A percentile compares a stretch with the other conserved stretches of the same genome.
phyloP scores from a whole-genome alignment of 495 filamentous ascomycete species.

The Penicillium canescens region DNA sequence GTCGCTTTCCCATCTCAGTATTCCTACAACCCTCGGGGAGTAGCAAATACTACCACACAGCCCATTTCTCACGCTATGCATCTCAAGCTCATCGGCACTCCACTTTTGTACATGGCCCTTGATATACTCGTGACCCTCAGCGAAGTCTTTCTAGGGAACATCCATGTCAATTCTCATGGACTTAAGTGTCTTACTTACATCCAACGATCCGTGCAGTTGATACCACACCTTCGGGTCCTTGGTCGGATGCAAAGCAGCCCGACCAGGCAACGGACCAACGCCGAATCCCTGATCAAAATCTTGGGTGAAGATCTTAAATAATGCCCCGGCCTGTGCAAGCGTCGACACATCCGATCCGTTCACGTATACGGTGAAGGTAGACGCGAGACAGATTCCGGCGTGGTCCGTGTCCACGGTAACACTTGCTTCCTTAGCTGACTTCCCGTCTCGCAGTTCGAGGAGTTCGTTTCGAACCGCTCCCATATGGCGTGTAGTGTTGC shows the following conservation, averaged over 20 bases:
- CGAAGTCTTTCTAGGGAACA: slow-evolving; percentile 7
- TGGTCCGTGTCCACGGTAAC: slow-evolving; percentile 26
- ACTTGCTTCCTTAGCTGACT: background rate
- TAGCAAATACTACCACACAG: slow-evolving; percentile 37
- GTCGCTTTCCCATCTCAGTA: slow-evolving; percentile 29
- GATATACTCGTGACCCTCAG: slow-evolving; percentile 25
- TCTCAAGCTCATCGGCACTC: slow-evolving; percentile 35
- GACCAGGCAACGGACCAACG: slow-evolving; percentile 13
- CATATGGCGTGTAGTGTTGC: slow-evolving; percentile 29
- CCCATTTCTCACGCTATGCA: slow-evolving; percentile 31
- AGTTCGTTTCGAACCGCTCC: slow-evolving; percentile 28
- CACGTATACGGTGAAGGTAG: slow-evolving; percentile 14
- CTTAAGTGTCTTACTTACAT: slow-evolving; percentile 20
- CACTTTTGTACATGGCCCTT: slow-evolving; percentile 23
- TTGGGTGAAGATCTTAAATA: slow-evolving; percentile 12
- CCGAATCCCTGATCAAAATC: slow-evolving; percentile 28
- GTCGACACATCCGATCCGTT: slow-evolving; percentile 19
- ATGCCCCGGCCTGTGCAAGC: slow-evolving; percentile 9
- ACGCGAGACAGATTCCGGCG: slow-evolving; percentile 25
- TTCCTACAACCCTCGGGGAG: slow-evolving; percentile 30
- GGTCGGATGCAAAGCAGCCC: slow-evolving; percentile 30
- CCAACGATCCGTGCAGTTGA: slow-evolving; percentile 34
- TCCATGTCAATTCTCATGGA: slow-evolving; percentile 27
- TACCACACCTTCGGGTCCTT: slow-evolving; percentile 29
- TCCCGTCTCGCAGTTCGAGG: slow-evolving; percentile 18